These are phyloP conservation scores for Cytospora paraplurivora DNA, from an alignment of 2,329 filamentous ascomycete genomes.

Conservation along the genomic window DNA sequence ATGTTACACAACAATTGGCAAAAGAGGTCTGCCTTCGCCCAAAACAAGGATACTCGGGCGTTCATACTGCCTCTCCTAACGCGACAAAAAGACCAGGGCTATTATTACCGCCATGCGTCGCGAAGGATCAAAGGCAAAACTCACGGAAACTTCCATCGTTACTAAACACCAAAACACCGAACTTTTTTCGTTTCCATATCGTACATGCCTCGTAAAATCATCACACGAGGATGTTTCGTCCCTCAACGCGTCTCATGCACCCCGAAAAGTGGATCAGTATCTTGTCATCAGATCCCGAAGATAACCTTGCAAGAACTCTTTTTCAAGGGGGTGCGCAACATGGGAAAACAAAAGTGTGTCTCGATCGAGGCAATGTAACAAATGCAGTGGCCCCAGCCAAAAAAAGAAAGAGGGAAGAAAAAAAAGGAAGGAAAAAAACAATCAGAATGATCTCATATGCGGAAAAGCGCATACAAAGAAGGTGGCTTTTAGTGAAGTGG, in stretches of 20 bases:
- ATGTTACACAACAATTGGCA: background rate
- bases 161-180: slow-evolving; percentile 3
- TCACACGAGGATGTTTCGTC: background rate
- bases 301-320: background rate
- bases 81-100: background rate
- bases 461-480: background rate
- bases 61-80: background rate
- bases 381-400: background rate
- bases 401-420: too few relatives aligned
- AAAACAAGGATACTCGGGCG: background rate
- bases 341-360: background rate
- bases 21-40: background rate
- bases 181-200: background rate
- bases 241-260: slow-evolving; percentile 5
- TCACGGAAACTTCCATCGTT: background rate
- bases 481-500: background rate
- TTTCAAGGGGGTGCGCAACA: background rate
- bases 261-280: background rate
- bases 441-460: too few relatives aligned
- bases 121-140: background rate
- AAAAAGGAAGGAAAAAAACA: too few relatives aligned
- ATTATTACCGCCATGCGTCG: background rate
- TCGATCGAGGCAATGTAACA: background rate
- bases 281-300: background rate
- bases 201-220: background rate